Base-by-base conservation (phyloP, 2,329 filamentous ascomycete species). In the Colletotrichum phormii region DNA sequence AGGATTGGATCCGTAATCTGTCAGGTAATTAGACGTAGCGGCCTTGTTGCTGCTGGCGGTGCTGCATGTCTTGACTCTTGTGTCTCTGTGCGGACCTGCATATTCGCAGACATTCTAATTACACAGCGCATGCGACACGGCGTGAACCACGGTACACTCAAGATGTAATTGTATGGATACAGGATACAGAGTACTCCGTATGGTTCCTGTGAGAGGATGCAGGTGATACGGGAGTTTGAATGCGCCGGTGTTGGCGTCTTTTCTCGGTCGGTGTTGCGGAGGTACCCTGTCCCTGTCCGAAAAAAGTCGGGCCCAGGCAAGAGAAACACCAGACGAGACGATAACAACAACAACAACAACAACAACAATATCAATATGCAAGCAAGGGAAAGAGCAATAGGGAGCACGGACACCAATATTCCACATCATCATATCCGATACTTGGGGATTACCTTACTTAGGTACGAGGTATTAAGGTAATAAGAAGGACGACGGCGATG, bases 251-350 rank as follows among this genome's bases (percentile, higher is more conserved):
- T 15, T 42, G 37, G 37, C 37, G 13, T 49, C 42, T 49, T 18
- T n/a, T 49, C 18, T 49, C 42, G 42, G 42, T 55, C 26, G 53
- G 55, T n/a, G 15, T 58, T 37, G 7, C 31, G 15, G n/a, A 6
- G 49, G 5, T 6, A 7, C 42, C 61, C 49, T 54, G 46, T 55
- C 61, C 61, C 31, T 64, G 61, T 42, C 49, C 26, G 26, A 35
- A 18, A n/a, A 46, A 11, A 35, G 61, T 64, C 29, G 46, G 22
- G 61, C 29, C 22, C 58, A 55, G 31, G 35, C 46, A 63, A 37
- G 49, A 64, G 64, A 71, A 61, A 67, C 55, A 67, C 68, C 55
- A 67, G 68, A 71, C 63, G 68, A 71, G 51, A 72, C 69, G 58
- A 68, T 59, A 49, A 62, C 13, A n/a, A n/a, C n/a, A n/a, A n/a